Conservation (phyloP, 2,329 filamentous ascomycete genomes). For the Aspergillus felis region DNA sequence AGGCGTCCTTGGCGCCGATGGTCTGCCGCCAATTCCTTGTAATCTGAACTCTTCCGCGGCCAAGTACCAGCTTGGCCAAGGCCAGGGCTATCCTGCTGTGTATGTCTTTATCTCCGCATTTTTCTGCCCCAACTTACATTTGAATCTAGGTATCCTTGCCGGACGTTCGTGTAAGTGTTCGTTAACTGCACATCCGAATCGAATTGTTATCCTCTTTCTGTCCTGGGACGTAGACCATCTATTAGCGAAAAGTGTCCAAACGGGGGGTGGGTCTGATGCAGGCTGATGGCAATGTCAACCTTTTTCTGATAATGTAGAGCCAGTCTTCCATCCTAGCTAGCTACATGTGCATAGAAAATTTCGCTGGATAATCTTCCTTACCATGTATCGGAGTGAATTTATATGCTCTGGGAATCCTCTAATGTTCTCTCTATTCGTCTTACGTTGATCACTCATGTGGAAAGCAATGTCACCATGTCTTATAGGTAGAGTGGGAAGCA, state of each 20-base stretch:
- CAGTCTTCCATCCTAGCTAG: background rate
- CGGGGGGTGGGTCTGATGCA: background rate
- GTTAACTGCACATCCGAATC: conserved; percentile 1
- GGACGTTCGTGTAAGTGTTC: conserved; percentile 39
- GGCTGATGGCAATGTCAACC: background rate
- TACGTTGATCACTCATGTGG: background rate
- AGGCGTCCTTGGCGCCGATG: conserved; percentile 67
- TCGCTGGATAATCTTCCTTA: background rate
- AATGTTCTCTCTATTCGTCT: background rate
- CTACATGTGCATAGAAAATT: background rate
- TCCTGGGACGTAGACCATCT: background rate
- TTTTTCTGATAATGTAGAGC: background rate
- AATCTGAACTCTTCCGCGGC: conserved; percentile 54
- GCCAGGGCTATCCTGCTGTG: conserved; percentile 68
- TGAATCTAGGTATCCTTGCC: conserved; percentile 41
- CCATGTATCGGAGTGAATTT: background rate
- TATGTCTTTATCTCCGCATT: conserved; percentile 46
- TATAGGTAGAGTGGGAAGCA: background rate
- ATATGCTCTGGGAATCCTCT: background rate
- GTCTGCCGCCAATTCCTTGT: conserved; percentile 81
- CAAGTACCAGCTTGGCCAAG: conserved; percentile 61
- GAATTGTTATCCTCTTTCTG: conserved; percentile 5
- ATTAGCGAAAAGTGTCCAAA: background rate
- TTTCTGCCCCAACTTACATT: conserved; percentile 22
- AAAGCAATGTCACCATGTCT: background rate